Conservation (phyloP, 257 asterid species). For the Cinchona pubescens region DNA sequence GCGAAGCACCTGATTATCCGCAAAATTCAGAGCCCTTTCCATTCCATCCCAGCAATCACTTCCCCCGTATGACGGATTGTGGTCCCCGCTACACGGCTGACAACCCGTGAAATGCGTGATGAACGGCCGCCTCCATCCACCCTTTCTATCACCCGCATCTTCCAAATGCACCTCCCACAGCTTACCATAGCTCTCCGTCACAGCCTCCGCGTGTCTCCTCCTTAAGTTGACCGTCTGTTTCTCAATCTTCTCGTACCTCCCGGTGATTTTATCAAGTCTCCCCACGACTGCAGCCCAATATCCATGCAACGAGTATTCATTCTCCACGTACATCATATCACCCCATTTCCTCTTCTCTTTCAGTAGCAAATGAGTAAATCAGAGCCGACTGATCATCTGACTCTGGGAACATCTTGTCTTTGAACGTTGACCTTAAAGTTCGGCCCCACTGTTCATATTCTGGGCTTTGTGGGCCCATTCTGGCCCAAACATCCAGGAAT, state of each 20-base stretch:
- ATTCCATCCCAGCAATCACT: slow-evolving; percentile 56
- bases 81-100: slow-evolving; percentile 81
- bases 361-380: slow-evolving; percentile 50
- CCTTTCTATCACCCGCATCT: slow-evolving; percentile 26
- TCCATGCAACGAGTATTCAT: slow-evolving; percentile 62
- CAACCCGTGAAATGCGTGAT: slow-evolving; percentile 88
- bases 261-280: slow-evolving; percentile 26
- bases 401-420: slow-evolving; percentile 52
- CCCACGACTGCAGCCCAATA: slow-evolving; percentile 67
- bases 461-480: slow-evolving; percentile 75
- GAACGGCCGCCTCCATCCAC: slow-evolving; percentile 61
- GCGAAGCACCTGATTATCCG: slow-evolving; percentile 67
- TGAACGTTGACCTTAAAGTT: slow-evolving; percentile 41
- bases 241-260: slow-evolving; percentile 37
- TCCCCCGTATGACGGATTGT: slow-evolving; percentile 50
- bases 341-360: slow-evolving; percentile 59
- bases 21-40: slow-evolving; percentile 69
- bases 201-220: slow-evolving; percentile 74
- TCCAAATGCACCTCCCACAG: slow-evolving; percentile 30
- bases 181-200: slow-evolving; percentile 38
- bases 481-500: slow-evolving; percentile 65
- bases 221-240: slow-evolving; percentile 24
- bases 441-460: slow-evolving; percentile 53
- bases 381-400: slow-evolving; percentile 82
- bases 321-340: slow-evolving; percentile 62